Base-by-base conservation (phyloP, 192 early-diverging fungal species). In the Geranomyces variabilis region DNA sequence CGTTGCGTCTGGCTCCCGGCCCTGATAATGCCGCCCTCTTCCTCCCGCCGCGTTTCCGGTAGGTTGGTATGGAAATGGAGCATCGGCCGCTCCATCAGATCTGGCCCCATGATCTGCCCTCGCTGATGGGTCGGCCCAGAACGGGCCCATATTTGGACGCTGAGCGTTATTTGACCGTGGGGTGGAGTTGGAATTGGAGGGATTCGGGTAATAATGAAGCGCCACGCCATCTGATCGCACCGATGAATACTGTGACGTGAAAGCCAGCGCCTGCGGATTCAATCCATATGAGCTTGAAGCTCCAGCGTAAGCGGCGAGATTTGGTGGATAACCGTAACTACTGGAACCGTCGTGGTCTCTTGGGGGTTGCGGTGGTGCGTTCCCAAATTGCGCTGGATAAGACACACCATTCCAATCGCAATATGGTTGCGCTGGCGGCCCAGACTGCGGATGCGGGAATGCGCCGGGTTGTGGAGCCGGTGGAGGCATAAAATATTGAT, bases 251-350 rank as follows among this genome's bases (percentile, higher is more conserved):
- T 64, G 63, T 9, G 63, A 64, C 17, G 63, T 45, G 21, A 64
- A 64, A 17, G 63, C 63, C n/a, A 13, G 63, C 13, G 43, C 33
- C 44, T 45, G 63, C 14, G 63, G 63, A 45, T 64, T 64, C 63
- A 60, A 33, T 4, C 58, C 58, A 19, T 41, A 41, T 10, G 36
- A 10, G 10, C 36, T 41, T 41, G 36, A 41, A 41, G 3, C 10
- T 10, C 36, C 36, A 3, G 36, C 36, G 10, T 41, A 41, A 3
- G 36, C 36, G 10, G 36, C 36, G 10, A 41, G 36, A 41, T 41
- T 41, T 10, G 36, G 36, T 10, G 36, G 36, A 41, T 60, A 34
- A 8, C 29, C 58, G 8, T 19, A 60, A 17, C 58, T 26, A 17
- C 58, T 64, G 34, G 63, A 21, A 9, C 63, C 28, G 28, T 26